Percentiles rank a stretch among this genome's conserved stretches.
Conservation (phyloP, 1,284 basidiomycete genomes). For the Phylloboletellus chloephorus region DNA sequence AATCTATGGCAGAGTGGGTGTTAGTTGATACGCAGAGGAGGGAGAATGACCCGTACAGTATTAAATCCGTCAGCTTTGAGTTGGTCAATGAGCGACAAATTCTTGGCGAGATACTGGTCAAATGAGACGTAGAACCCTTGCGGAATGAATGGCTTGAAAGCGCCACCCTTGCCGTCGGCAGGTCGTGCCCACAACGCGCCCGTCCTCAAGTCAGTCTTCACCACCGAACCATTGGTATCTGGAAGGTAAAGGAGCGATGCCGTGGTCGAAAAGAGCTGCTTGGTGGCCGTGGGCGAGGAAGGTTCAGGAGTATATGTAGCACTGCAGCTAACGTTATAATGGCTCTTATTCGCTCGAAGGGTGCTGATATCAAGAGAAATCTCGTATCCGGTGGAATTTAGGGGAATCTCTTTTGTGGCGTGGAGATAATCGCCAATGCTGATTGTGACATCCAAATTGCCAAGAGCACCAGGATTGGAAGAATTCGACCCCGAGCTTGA, state of each 20-base stretch:
- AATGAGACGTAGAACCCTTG: conserved; percentile 30
- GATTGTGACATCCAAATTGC: conserved; percentile 37
- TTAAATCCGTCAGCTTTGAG: conserved; percentile 27
- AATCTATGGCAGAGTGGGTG: conserved; percentile 15
- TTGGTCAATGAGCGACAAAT: conserved; percentile 20
- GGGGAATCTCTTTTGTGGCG: conserved; percentile 40
- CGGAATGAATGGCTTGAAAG: conserved; percentile 26
- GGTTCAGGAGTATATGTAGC: conserved; percentile 18
- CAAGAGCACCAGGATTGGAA: conserved; percentile 4
- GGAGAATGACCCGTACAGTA: conserved; percentile 18
- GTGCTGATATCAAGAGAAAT: conserved; percentile 20
- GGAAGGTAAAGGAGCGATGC: conserved; percentile 31
- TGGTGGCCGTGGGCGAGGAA: conserved; percentile 1
- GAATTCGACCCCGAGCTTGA: conserved; percentile 23
- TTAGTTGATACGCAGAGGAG: neutral
- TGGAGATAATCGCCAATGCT: conserved; percentile 39
- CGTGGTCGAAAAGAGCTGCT: conserved; percentile 20
- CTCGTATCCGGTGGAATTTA: conserved; percentile 41
- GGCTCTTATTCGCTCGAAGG: conserved; percentile 15
- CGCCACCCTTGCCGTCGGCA: conserved; percentile 8
- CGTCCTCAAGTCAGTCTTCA: conserved; percentile 32
- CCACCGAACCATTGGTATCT: conserved; percentile 26
- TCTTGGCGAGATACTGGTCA: conserved; percentile 17
- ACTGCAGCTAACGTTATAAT: conserved; percentile 22
- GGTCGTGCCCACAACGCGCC: conserved; percentile 25